A percentile compares a stretch with the other conserved stretches of the same genome.
These are phyloP conservation scores for Hypomyces perniciosus DNA, from an alignment of 2,329 filamentous ascomycete genomes.

Conservation along the genomic window DNA sequence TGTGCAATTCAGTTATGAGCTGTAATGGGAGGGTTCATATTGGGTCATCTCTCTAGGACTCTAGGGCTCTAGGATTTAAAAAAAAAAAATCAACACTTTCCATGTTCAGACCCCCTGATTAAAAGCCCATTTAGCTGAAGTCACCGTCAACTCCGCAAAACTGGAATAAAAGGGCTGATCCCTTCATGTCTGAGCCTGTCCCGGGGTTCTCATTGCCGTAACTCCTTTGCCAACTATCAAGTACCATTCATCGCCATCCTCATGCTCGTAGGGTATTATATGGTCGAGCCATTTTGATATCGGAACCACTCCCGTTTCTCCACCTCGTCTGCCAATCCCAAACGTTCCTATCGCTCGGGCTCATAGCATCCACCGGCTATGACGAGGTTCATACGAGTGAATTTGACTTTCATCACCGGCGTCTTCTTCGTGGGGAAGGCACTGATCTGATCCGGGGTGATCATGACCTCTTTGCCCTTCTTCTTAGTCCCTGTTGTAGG, in stretches of 20 bases:
- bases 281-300: background rate
- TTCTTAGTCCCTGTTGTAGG: conserved; percentile 51
- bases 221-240: background rate
- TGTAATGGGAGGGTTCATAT: too few relatives aligned
- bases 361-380: conserved; percentile 73
- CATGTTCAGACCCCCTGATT: too few relatives aligned
- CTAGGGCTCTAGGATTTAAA: too few relatives aligned
- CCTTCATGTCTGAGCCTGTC: too few relatives aligned
- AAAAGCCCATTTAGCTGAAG: too few relatives aligned
- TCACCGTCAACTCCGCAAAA: too few relatives aligned
- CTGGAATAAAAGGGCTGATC: too few relatives aligned
- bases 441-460: conserved; percentile 88
- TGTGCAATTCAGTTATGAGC: too few relatives aligned
- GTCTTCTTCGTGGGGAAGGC: conserved; percentile 96
- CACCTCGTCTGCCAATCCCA: conserved; percentile 4
- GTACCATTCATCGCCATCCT: background rate
- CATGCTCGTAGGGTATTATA: background rate
- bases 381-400: conserved; percentile 92
- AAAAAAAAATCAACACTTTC: too few relatives aligned
- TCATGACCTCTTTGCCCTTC: conserved; percentile 82
- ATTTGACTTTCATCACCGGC: conserved; percentile 86
- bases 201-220: too few relatives aligned
- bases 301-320: background rate
- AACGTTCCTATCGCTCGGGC: conserved; percentile 37
- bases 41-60: too few relatives aligned